phyloP scores from a whole-genome alignment of 768 basidiomycete species.

The Floccularia luteovirens region DNA sequence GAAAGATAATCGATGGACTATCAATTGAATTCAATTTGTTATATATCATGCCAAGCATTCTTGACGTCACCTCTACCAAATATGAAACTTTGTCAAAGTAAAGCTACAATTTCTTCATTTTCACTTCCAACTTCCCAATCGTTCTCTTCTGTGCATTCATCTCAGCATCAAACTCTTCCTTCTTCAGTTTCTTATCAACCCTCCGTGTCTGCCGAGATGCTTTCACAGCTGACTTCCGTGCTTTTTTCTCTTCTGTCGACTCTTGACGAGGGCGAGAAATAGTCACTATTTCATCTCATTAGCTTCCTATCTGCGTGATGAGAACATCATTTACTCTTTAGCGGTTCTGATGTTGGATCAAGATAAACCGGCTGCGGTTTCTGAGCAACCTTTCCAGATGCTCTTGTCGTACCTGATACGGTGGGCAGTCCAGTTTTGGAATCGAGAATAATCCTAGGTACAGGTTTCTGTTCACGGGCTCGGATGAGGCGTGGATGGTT shows the following conservation, averaged over 20 bases:
- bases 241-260: conserved; percentile 64
- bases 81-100: conserved; percentile 8
- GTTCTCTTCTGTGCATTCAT: conserved; percentile 52
- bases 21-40: background rate
- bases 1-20: background rate
- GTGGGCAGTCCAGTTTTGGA: conserved; percentile 71
- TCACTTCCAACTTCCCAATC: conserved; percentile 35
- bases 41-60: background rate
- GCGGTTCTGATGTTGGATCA: conserved; percentile 16
- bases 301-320: background rate
- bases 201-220: conserved; percentile 57
- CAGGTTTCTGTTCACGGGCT: conserved; percentile 44
- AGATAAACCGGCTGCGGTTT: conserved; percentile 16
- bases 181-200: conserved; percentile 57
- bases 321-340: conserved; percentile 11
- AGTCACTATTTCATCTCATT: conserved; percentile 22
- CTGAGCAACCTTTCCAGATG: conserved; percentile 4
- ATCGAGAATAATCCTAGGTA: conserved; percentile 65
- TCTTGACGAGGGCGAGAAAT: conserved; percentile 71
- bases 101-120: conserved; percentile 36
- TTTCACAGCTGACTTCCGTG: conserved; percentile 65
- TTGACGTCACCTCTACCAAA: conserved; percentile 6
- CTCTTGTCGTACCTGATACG: conserved; percentile 23
- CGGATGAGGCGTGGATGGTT: conserved; percentile 92
- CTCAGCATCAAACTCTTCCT: conserved; percentile 58